These are phyloP conservation scores for Casaregolazyma lundiana DNA, from an alignment of 1,139 yeast species.

Conservation along the genomic window DNA sequence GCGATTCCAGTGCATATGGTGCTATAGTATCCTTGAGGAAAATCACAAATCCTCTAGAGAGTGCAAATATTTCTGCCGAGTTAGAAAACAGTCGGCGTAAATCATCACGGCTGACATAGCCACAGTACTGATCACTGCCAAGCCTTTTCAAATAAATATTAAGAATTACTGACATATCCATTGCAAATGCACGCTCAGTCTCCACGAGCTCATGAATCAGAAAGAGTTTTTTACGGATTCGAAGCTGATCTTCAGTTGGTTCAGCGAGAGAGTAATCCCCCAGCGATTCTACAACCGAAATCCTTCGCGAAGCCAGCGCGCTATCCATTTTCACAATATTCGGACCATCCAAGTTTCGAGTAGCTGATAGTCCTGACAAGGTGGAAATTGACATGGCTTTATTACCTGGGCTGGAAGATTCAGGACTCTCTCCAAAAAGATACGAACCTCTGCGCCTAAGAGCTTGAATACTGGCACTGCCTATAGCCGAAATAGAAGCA, in stretches of 20 bases:
- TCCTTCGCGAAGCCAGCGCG: background rate
- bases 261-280: background rate
- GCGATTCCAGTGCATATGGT: slow-evolving; percentile 20
- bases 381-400: background rate
- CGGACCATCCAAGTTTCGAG: background rate
- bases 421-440: background rate
- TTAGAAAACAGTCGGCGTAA: slow-evolving; percentile 30
- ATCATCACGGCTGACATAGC: slow-evolving; percentile 29
- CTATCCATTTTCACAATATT: background rate
- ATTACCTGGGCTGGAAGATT: background rate
- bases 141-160: slow-evolving; percentile 29
- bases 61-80: slow-evolving; percentile 28
- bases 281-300: background rate
- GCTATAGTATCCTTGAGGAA: slow-evolving; percentile 27
- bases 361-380: background rate
- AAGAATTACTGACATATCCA: slow-evolving; percentile 33
- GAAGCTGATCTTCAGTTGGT: slow-evolving; percentile 19
- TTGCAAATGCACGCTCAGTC: slow-evolving; percentile 34
- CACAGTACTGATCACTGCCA: slow-evolving; percentile 24
- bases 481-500: background rate
- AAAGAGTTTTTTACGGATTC: slow-evolving; percentile 25
- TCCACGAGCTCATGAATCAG: slow-evolving; percentile 35
- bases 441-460: background rate
- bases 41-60: slow-evolving; percentile 28
- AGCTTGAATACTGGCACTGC: background rate